Conservation (phyloP, 331 rosid species). For the Malus hybrid region DNA sequence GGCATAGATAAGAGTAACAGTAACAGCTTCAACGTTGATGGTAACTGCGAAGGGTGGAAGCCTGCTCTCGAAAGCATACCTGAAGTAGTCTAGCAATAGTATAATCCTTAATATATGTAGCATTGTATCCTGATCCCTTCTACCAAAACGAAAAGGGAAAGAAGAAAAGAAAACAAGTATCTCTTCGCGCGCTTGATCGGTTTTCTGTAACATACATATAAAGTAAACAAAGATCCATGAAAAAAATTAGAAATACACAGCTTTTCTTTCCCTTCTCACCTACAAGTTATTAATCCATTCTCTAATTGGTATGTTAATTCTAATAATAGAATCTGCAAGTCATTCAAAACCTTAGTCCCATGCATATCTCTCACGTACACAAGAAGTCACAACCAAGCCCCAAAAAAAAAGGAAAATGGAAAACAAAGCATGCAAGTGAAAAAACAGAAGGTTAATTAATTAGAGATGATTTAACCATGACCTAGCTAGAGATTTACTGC, state of each 20-base stretch:
- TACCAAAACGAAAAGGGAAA: not conserved
- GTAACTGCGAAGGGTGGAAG: conserved; percentile 35
- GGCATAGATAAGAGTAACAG: conserved; percentile 14
- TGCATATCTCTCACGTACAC: not conserved
- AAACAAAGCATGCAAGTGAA: not conserved
- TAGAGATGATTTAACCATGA: not conserved
- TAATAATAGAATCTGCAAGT: not conserved
- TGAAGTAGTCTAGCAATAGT: conserved; percentile 53
- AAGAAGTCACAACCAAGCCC: not conserved
- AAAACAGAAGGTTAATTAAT: not conserved
- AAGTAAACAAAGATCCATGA: conserved; percentile 1
- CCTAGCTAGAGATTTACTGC: not conserved
- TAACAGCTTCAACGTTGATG: conserved; percentile 14
- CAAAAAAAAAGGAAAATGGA: not conserved
- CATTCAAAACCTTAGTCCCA: not conserved
- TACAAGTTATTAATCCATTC: not conserved
- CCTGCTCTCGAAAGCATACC: conserved; percentile 68
- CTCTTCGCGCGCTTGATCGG: not conserved
- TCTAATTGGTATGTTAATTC: not conserved
- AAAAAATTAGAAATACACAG: not conserved
- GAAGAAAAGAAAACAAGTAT: not conserved
- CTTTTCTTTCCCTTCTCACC: not conserved
- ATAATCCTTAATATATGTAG: not conserved
- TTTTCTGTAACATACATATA: conserved; percentile 5
- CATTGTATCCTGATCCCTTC: not conserved